Conservation (phyloP, 1,139 yeast species). For the Spencermartinsiella ligniputridi region DNA sequence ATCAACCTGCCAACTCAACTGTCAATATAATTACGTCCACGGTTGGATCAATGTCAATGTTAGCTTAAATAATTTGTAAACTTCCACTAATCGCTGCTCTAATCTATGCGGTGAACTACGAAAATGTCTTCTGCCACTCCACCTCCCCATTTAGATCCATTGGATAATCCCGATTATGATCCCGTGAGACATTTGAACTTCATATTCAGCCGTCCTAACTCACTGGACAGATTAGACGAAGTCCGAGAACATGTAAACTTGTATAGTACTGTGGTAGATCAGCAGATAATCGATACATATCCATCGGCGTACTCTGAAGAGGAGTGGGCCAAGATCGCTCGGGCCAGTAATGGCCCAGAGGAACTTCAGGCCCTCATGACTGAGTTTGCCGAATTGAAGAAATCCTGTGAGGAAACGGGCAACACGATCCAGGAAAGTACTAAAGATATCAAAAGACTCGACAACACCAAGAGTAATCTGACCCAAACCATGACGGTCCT, state of each 20-base stretch:
- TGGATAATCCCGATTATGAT: constrained; percentile 32
- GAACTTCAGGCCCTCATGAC: constrained; percentile 39
- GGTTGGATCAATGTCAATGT: too few species aligned
- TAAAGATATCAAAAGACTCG: constrained; percentile 69
- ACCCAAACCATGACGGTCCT: constrained; percentile 81
- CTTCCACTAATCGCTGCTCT: too few species aligned
- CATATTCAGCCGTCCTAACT: constrained; percentile 27
- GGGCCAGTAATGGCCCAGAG: constrained; percentile 22
- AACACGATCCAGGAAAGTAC: constrained; percentile 65
- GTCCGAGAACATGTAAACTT: constrained; percentile 28
- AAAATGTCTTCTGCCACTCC: not conserved
- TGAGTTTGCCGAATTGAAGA: constrained; percentile 43
- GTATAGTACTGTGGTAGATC: constrained; percentile 47
- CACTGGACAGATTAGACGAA: constrained; percentile 19
- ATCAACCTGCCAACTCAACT: too few species aligned
- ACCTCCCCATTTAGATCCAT: constrained; percentile 7
- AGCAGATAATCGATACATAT: constrained; percentile 36
- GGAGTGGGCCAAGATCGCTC: constrained; percentile 17
- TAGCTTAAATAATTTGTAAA: too few species aligned
- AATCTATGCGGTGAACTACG: too few species aligned
- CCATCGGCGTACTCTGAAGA: constrained; percentile 32
- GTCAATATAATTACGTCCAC: too few species aligned
- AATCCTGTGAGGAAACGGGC: constrained; percentile 55
- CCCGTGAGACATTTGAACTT: constrained; percentile 39
- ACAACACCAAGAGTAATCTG: constrained; percentile 75